Evolutionary conservation across 106 monocot genomes (phyloP).

Genomic region (Alisma plantagoaquatica): DNA sequence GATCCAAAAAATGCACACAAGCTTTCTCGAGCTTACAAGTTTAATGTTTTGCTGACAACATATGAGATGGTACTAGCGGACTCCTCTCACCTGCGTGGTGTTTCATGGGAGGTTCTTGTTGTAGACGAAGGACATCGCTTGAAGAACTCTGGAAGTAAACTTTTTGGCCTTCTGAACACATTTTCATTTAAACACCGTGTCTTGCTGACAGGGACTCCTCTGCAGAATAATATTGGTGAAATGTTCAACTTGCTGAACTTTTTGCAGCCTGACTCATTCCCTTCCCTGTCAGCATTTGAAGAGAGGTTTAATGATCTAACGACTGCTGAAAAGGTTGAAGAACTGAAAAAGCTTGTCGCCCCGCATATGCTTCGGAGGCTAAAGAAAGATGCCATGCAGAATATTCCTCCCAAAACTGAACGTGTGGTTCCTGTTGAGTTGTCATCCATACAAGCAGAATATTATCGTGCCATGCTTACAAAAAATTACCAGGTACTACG

Average conservation of each 20-base stretch:
- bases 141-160: constrained; percentile 79
- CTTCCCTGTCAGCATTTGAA: constrained; percentile 69
- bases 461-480: constrained; percentile 85
- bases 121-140: constrained; percentile 89
- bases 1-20: constrained; percentile 16
- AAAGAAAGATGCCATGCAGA: too few relatives aligned
- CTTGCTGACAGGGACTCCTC: constrained; percentile 76
- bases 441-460: constrained; percentile 70
- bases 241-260: constrained; percentile 87
- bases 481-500: constrained; percentile 81
- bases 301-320: constrained; percentile 85
- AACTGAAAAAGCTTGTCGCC: too few relatives aligned
- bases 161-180: constrained; percentile 66
- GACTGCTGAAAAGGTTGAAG: constrained; percentile 82
- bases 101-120: constrained; percentile 77
- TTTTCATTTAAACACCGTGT: constrained; percentile 83
- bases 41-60: constrained; percentile 83
- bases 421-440: constrained; percentile 80
- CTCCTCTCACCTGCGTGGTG: constrained; percentile 50
- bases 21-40: constrained; percentile 37
- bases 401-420: constrained; percentile 86
- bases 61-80: constrained; percentile 88
- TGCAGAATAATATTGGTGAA: constrained; percentile 89
- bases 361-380: too few relatives aligned
- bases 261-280: constrained; percentile 84